Base-by-base conservation (phyloP, 2,329 filamentous ascomycete species). In the Penicillium brevicompactum region DNA sequence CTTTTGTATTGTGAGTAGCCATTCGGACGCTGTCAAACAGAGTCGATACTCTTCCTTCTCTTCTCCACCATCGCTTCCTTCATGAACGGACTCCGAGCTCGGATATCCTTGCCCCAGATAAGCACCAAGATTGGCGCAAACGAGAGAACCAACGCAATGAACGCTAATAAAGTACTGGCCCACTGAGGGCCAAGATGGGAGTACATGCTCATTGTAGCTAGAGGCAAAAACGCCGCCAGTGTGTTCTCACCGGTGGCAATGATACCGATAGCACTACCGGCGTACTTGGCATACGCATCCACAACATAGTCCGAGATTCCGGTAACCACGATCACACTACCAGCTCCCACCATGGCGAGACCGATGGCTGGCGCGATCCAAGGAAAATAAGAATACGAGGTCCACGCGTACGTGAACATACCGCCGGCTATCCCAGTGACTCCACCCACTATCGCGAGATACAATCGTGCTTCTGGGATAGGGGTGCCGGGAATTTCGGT, bases 221-320 rank as follows among this genome's bases (percentile, higher is more conserved):
- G 66, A 1, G 78, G 77, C 21, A 80, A 58, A 21, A 76, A 78
- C 0, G 73, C 76, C 11, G 72, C 76, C 30, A 80, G 70, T 0
- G 68, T 60, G 53, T 78, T 80, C 53, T 80, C 71, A 2, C 77
- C 70, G 0, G 80, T 70, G 0, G 74, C 77, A 14, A 78, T 76
- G 3, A 78, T 78, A 2, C 74, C 75, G 1, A 80, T 67, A 1
- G 78, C 76, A 14, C 76, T 80, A 0, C 73, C 78, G 4, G 80
- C 78, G 55, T 79, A 80, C 24, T 76, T 72, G 18, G 75, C 73
- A 55, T 82, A 82, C 0, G 79, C 75, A 60, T 82, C 78, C 4
- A 74, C 74, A n/a, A 79, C 69, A 50, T 80, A 80, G 67, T 82
- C 80, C 1, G 78, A 73, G 5, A 77, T 78, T 11, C 77, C 78